Base-by-base conservation (phyloP, 2,329 filamentous ascomycete genomes). In the Hyphodiscus sp. region DNA sequence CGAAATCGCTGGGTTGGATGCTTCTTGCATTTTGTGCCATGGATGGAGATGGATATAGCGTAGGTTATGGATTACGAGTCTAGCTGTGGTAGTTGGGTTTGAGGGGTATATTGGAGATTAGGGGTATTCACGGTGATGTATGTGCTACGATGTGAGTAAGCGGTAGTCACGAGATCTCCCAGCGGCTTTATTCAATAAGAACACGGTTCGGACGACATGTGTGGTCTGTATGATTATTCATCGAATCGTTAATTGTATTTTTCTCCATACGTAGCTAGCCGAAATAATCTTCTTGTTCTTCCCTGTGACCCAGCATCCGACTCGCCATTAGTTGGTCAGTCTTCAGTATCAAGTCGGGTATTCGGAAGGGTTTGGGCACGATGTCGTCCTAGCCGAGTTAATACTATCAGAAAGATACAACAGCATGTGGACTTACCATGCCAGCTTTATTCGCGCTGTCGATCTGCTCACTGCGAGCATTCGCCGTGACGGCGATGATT, bases 401-500 rank as follows among this genome's bases (percentile, higher is more conserved):
- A 10, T 38, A 38, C 16, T 2, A n/a, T 38, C 33, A 38, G 11
- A 38, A 2, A 13, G 4, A 2, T n/a, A 6, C 13, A 13, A 38
- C 11, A 38, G 2, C 4, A 38, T 38, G 16, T 4, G 4, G 44
- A 75, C 80, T 73, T 70, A 84, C 84, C 73, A 91, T 89, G 20
- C 73, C 73, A 45, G 65, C 66, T 29, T 66, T 56, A 41, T 63
- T 64, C 0, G 73, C 73, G 16, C 58, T 62, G 2, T 67, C 54
- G 15, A 75, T 67, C 56, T 75, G 73, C 53, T 74, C 71, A 33
- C 67, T 60, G 20, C 73, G 64, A 15, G 74, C 73, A 54, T 77
- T 76, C 1, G 74, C 74, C 30, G 74, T 76, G 1, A 76, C 73
- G 0, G 74, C 74, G 56, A 77, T 74, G 10, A 76, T 71, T 1